Base-by-base conservation (phyloP, 1,284 basidiomycete species). In the Mixia osmundae region DNA sequence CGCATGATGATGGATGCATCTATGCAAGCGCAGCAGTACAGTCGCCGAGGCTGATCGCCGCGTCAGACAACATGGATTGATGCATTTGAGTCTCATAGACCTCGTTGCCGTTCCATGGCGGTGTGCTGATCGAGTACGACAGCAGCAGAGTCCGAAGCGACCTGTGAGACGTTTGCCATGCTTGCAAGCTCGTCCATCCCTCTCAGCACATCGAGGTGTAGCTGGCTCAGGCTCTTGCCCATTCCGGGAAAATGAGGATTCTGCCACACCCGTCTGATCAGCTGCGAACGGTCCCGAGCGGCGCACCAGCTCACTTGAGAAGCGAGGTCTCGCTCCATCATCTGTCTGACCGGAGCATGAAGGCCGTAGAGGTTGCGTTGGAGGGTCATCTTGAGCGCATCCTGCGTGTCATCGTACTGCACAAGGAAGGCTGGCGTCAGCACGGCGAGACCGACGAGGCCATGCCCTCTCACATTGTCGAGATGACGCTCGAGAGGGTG, bases 361-460 rank as follows among this genome's bases (percentile, higher is more conserved):
- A 95, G 55, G 25, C 89, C 89, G 52, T 75, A 77, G 25, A 74
- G 58, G 57, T 85, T 74, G 37, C 87, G 69, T 54, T 83, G 69
- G 58, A 91, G 61, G 30, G 71, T 82, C 42, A 91, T 63, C 55
- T 77, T 76, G 39, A 87, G 55, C 54, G 77, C 76, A 54, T 82
- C 75, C 54, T 89, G 82, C 4, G 87, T 87, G 46, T 72, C 72
- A 39, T 83, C 72, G 89, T 89, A 97, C 82, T 91, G 39, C n/a
- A n/a, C n/a, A n/a, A n/a, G n/a, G n/a, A n/a, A n/a, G n/a, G n/a
- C n/a, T n/a, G n/a, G n/a, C n/a, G n/a, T n/a, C n/a, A n/a, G n/a
- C n/a, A n/a, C n/a, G n/a, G n/a, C n/a, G n/a, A n/a, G n/a, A n/a
- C n/a, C n/a, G n/a, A n/a, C n/a, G n/a, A n/a, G n/a, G n/a, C n/a